These are phyloP conservation scores for Verbena officinalis DNA, from an alignment of 257 asterid genomes.

Conservation along the genomic window DNA sequence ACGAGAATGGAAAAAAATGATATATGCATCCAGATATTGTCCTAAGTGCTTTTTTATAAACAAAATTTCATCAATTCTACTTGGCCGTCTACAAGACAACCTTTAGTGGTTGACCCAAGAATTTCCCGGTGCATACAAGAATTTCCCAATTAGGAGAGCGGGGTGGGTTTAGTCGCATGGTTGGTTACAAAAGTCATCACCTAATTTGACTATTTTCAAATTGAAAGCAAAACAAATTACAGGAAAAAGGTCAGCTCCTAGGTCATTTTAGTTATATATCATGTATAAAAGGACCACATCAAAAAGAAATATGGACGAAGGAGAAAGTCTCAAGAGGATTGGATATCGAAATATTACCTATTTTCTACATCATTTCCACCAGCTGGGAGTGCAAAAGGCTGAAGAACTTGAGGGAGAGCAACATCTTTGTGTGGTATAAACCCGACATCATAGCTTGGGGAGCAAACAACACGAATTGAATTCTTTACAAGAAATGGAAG, in stretches of 20 bases:
- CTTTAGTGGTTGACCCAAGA: neutral
- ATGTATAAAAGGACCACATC: neutral
- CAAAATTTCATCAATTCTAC: neutral
- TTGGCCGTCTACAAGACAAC: neutral
- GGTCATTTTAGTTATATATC: no score
- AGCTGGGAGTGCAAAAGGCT: constrained; percentile 97
- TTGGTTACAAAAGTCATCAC: no score
- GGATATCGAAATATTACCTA: constrained; percentile 48
- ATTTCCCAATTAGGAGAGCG: neutral
- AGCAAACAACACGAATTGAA: constrained; percentile 96
- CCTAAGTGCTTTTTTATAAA: neutral
- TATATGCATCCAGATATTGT: neutral
- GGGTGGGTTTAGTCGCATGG: no score
- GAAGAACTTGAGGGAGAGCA: constrained; percentile 96
- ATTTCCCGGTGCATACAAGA: no score
- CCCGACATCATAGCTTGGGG: constrained; percentile 98
- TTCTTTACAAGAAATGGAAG: constrained; percentile 86
- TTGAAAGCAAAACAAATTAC: no score
- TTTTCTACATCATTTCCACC: constrained; percentile 95
- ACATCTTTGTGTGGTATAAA: constrained; percentile 98
- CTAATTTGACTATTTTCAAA: neutral
- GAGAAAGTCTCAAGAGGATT: constrained; percentile 11
- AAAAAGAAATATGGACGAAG: constrained; percentile 2
- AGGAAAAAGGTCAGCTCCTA: no score
- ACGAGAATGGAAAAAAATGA: neutral